Evolutionary conservation across 2,329 filamentous ascomycete species (phyloP), one percentile per base, ranked within the genome.

Genomic region (Aspergillus uvarum): DNA sequence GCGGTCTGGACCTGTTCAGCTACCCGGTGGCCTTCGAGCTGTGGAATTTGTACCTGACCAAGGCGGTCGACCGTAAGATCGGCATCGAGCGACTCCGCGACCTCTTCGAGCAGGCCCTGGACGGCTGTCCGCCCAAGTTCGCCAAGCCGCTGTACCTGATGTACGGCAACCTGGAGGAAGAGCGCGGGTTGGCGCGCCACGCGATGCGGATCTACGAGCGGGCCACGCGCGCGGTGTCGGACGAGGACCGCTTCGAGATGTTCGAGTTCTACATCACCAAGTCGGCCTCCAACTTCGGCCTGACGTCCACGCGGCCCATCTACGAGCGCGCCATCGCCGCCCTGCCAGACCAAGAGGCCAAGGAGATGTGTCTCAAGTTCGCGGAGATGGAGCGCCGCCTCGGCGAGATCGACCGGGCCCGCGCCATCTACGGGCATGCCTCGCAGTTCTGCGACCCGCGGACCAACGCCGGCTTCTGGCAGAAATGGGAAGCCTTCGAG

Each of bases 191-290:
- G 16, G 94, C 95, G 11, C 86, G 96, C 53, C 94, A 98, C 74
- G 96, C 96, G 2, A 99, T 99, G 95, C 90, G 95, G 61, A 99
- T 99, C 67, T 99, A 99, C 77, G 96, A 99, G 79, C 89, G 95
- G 60, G 95, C 95, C 7, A 99, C 95, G 5, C 87, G 95, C 32
- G 93, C 94, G 12, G 96, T 99, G 3, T 89, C 91, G 14, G 95
- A 99, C 70, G 94, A 97, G 71, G 94, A 99, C 75, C 85, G 92
- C 55, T 89, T 93, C 61, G 92, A 96, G 70, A 97, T 99, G 93
- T 99, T 97, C 81, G 95, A 96, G 76, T 96, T 98, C 74, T 99
- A 99, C 81, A 97, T 99, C 73, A 98, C 94, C 60, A 98, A 99
- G 76, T 97, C 93, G 0, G 95, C 95, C 1, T 96, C 92, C 21